A percentile compares a stretch with the other conserved stretches of the same genome.
These are phyloP conservation scores for Coelastrella sp. DNA, from an alignment of 139 green algal genomes.

Conservation along the genomic window DNA sequence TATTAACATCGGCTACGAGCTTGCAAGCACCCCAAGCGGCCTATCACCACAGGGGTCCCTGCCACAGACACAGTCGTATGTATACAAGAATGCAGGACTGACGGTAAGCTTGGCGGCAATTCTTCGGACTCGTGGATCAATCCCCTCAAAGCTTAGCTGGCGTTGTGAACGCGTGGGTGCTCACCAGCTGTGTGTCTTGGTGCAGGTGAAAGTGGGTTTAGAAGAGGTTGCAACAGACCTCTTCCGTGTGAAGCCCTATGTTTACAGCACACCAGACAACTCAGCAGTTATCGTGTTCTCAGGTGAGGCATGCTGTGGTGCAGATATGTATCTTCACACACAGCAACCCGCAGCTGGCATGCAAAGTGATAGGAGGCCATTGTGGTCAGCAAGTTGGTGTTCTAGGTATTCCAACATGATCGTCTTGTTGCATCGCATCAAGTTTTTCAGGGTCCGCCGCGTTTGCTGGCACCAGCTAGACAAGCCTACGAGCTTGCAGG, in stretches of 20 bases:
- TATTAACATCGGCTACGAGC: neutral
- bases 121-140: too few relatives aligned
- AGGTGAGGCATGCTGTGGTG: neutral
- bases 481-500: too few relatives aligned
- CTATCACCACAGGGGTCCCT: neutral
- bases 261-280: conserved; percentile 56
- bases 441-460: too few relatives aligned
- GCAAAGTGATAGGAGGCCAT: too few relatives aligned
- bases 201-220: conserved; percentile 46
- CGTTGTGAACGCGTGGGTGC: neutral
- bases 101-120: neutral
- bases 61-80: conserved; percentile 41
- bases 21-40: neutral
- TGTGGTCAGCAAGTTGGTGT: too few relatives aligned
- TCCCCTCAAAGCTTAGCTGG: too few relatives aligned
- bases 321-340: too few relatives aligned
- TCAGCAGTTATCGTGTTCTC: conserved; percentile 44
- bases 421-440: too few relatives aligned
- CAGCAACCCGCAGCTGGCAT: too few relatives aligned
- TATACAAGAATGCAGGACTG: conserved; percentile 37
- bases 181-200: neutral
- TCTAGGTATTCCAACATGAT: too few relatives aligned
- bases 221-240: conserved; percentile 47
- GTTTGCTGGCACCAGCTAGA: too few relatives aligned
- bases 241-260: conserved; percentile 54